These are phyloP conservation scores for Helianthus annuus DNA, from an alignment of 129 eudicot genomes.

Conservation along the genomic window HanXRQr2.0-SUNRISE NC_035437.2:155165042-155165541, in stretches of 20 bases:
- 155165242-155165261: neutral
- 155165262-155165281: neutral
- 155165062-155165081: constrained; percentile 56
- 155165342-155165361: constrained; percentile 38
- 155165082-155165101: constrained; percentile 50
- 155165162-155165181: constrained; percentile 46
- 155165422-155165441: neutral
- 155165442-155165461: neutral
- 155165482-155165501: no score
- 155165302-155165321: constrained; percentile 74
- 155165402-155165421: constrained; percentile 44
- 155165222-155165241: neutral
- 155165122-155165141: constrained; percentile 46
- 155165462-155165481: no score
- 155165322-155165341: constrained; percentile 50
- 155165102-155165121: constrained; percentile 38
- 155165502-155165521: no score
- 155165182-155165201: constrained; percentile 28
- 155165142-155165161: constrained; percentile 34
- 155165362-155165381: constrained; percentile 56
- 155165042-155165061: neutral
- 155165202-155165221: constrained; percentile 32
- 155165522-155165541: no score
- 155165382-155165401: constrained; percentile 59
- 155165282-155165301: constrained; percentile 39